Conservation (phyloP, 371 early-diverging fungal species). For the Mortierella sp. region DNA sequence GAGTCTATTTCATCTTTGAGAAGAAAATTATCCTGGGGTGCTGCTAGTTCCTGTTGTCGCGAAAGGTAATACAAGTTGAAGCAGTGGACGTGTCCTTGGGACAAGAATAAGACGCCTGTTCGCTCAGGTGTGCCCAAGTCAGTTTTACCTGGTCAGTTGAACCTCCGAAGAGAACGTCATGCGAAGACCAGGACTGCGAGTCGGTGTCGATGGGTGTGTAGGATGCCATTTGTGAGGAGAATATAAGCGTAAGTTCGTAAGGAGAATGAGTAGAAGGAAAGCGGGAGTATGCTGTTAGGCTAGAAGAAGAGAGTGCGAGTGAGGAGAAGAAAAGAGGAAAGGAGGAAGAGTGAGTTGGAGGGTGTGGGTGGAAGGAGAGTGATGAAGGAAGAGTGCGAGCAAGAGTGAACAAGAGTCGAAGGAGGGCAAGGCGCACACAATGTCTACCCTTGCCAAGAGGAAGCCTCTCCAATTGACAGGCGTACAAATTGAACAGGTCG, state of each 20-base stretch:
- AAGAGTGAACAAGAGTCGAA: neutral
- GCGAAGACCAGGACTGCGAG: constrained; percentile 51
- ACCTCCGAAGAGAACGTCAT: constrained; percentile 54
- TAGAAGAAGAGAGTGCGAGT: neutral
- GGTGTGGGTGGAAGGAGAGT: neutral
- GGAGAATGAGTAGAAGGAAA: neutral
- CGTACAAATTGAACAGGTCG: neutral
- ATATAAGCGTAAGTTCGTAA: neutral
- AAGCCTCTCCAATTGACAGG: neutral
- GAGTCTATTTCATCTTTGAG: neutral
- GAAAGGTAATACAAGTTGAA: neutral
- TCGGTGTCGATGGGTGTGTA: constrained; percentile 50
- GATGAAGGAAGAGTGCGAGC: neutral
- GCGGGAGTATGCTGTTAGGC: neutral
- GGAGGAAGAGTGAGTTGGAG: too few relatives aligned
- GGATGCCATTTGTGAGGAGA: constrained; percentile 27
- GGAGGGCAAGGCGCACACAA: neutral
- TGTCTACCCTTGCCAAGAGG: neutral
- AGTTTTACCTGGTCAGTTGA: constrained; percentile 51
- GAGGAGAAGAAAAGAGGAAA: neutral
- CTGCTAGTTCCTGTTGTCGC: neutral
- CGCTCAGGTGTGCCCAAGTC: neutral
- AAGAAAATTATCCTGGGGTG: neutral
- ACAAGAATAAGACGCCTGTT: constrained; percentile 1
- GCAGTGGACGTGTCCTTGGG: too few relatives aligned